A percentile compares a stretch with the other conserved stretches of the same genome.
Evolutionary conservation across 2,329 filamentous ascomycete species (phyloP).

Genomic region (Penicillium decumbens): DNA sequence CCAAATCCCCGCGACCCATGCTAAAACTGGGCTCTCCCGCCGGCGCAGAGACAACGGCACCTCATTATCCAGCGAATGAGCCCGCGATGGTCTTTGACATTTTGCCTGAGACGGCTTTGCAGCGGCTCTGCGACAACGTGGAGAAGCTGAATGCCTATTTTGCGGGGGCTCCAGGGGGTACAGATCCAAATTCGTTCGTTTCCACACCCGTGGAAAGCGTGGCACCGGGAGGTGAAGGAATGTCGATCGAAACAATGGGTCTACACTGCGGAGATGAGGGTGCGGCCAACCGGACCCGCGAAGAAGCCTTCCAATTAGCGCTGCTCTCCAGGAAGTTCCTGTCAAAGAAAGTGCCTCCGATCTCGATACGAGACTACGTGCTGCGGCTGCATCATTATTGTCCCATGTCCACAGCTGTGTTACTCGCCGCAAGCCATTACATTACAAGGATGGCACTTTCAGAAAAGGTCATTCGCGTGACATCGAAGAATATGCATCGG

Average conservation of each 20-base stretch:
- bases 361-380: constrained; percentile 78
- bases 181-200: constrained; percentile 44
- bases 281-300: constrained; percentile 62
- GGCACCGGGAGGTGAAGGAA: constrained; percentile 22
- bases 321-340: constrained; percentile 91
- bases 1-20: constrained; percentile 10
- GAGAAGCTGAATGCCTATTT: constrained; percentile 61
- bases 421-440: constrained; percentile 82
- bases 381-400: constrained; percentile 83
- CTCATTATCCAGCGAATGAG: constrained; percentile 1
- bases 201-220: constrained; percentile 32
- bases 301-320: constrained; percentile 71
- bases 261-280: constrained; percentile 36
- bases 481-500: constrained; percentile 77
- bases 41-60: background rate
- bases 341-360: constrained; percentile 78
- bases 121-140: constrained; percentile 67
- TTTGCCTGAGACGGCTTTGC: constrained; percentile 68
- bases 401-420: constrained; percentile 89
- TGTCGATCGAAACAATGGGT: constrained; percentile 26
- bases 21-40: constrained; percentile 14
- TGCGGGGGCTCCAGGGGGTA: constrained; percentile 29
- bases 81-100: constrained; percentile 58
- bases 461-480: constrained; percentile 74
- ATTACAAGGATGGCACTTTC: constrained; percentile 76